Conservation (phyloP, 2,329 filamentous ascomycete species). For the Nemania diffusa region DNA sequence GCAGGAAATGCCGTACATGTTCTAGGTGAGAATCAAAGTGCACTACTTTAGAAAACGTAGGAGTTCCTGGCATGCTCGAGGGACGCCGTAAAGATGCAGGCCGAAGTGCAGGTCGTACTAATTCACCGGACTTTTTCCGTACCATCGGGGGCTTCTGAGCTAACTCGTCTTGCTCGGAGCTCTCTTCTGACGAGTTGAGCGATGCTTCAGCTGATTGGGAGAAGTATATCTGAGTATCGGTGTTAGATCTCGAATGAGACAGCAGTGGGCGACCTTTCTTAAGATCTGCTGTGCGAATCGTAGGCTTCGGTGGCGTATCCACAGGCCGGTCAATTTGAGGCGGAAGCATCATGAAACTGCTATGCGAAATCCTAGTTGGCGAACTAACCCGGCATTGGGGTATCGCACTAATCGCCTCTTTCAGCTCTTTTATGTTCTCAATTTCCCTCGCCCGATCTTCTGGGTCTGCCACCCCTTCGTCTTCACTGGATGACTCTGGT, state of each 20-base stretch:
- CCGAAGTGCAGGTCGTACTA: slow-evolving; percentile 91
- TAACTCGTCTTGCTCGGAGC: slow-evolving; percentile 67
- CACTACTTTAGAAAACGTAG: slow-evolving; percentile 95
- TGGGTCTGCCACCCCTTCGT: slow-evolving; percentile 69
- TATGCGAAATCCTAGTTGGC: slow-evolving; percentile 56
- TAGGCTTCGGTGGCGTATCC: slow-evolving; percentile 56
- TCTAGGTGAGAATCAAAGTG: slow-evolving; percentile 98
- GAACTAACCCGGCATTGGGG: slow-evolving; percentile 72
- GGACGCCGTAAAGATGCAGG: slow-evolving; percentile 82
- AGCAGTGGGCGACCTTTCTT: slow-evolving; percentile 55
- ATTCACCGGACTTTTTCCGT: slow-evolving; percentile 96
- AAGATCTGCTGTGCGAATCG: slow-evolving; percentile 60
- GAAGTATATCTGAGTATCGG: slow-evolving; percentile 63
- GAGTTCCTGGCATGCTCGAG: slow-evolving; percentile 97
- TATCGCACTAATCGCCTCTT: slow-evolving; percentile 85
- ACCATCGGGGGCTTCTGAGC: slow-evolving; percentile 86
- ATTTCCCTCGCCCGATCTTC: slow-evolving; percentile 57
- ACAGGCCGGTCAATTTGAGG: slow-evolving; percentile 48
- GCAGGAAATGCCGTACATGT: slow-evolving; percentile 94
- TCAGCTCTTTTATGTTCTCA: slow-evolving; percentile 72
- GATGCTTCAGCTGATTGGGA: slow-evolving; percentile 62
- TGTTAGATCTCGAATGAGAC: slow-evolving; percentile 66
- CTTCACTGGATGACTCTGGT: slow-evolving; percentile 89
- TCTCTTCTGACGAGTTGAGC: slow-evolving; percentile 67
- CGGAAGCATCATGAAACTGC: slow-evolving; percentile 52